Base-by-base conservation (phyloP, 2,329 filamentous ascomycete species). In the Trichoderma sp. region DNA sequence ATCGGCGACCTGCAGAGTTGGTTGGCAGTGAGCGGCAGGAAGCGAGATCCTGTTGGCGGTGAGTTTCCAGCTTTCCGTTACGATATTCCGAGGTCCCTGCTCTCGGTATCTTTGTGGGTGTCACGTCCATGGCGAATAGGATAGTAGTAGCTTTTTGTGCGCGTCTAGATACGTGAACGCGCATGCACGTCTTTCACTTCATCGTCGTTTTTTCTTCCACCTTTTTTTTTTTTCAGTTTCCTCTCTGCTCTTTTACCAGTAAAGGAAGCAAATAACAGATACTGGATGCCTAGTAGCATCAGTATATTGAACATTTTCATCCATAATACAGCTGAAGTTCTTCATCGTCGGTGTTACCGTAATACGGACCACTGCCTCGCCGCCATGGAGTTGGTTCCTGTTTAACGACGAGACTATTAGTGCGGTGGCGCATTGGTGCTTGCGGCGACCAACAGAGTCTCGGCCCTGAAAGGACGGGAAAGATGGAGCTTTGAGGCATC, bases 351-450 rank as follows among this genome's bases (percentile, higher is more conserved):
- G 63, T 66, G 53, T 47, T 49, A 66, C 62, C 19, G 35, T 33
- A 10, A 49, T 47, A 31, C 27, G 49, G 35, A 31, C 35, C 37
- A 60, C 27, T n/a, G 29, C 16, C 53, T 37, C n/a, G 40, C 53
- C 27, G 27, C 33, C 53, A 14, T 29, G 27, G 53, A 47, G 53
- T 49, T 58, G 63, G 56, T 24, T 29, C 27, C 11, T 14, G 6
- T 29, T 40, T 37, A 60, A 43, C 21, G 64, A 68, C 10, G 7
- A 55, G 55, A 40, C 56, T 68, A 40, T 33, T 60, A 68, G 56
- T 29, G 56, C 33, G 64, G 64, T 60, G 64, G 64, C 64, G 64
- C 56, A 40, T 14, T 37, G 40, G 55, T 68, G 53, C 31, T 60
- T 49, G 62, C 27, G 27, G 49, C 37, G 52, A n/a, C 53, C 56